Base-by-base conservation (phyloP, 805 yeast genomes). In the Myxozyma geophila region DNA sequence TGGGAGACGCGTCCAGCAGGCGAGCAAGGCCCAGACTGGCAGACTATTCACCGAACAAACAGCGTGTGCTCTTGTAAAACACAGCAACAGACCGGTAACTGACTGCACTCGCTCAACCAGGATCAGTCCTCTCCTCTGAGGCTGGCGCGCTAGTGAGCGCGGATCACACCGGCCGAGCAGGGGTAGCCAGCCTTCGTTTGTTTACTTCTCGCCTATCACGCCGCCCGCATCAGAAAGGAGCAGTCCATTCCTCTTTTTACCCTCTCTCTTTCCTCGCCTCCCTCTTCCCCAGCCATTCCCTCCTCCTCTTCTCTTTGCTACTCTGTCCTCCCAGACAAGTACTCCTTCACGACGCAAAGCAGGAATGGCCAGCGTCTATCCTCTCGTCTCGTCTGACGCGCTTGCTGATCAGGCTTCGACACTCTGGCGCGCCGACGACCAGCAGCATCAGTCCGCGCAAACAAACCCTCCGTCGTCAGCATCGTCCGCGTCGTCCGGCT, bases 341-440 rank as follows among this genome's bases (percentile, higher is more conserved):
- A n/a, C 23, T 17, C 28, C 28, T 46, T n/a, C 4, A 9, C 6
- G 7, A 28, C 6, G 19, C 9, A 15, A 28, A 12, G 28, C 37
- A 33, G 39, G 28, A 39, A 47, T 49, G 59, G 44, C 59, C 53
- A 36, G 40, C 54, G 53, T 59, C 47, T 59, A 59, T 46, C 64
- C 55, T 4, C 53, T 48, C 47, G 59, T 52, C 54, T 49, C 64
- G 21, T 51, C 64, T 43, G 60, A 60, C 39, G 52, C 59, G 40
- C 35, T 55, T 6, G 28, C 44, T 8, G 53, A 56, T 4, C 44
- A 51, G 10, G 21, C 56, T 7, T 46, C 61, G 21, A 47, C 44
- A 28, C 61, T 51, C 44, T 58, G 56, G 61, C 61, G 19, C 47
- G 43, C 50, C 13, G 56, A 46, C 56, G 51, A 40, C 50, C 56